Evolutionary conservation across 306 rosid genomes (phyloP).

Genomic region (Dryas drummondii): DNA sequence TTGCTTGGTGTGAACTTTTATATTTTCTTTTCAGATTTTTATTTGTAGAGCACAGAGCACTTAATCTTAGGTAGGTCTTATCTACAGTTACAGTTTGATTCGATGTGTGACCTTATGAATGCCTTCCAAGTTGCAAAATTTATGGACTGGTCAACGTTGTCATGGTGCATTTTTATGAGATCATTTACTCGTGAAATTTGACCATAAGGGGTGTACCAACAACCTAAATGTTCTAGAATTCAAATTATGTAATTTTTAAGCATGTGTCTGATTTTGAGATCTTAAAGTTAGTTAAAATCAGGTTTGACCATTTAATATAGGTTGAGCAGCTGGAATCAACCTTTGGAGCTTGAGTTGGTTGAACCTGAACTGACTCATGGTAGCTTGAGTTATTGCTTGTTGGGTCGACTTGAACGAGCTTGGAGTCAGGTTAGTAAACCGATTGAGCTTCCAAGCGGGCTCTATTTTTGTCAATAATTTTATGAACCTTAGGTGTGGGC

Average conservation of each 20-base stretch:
- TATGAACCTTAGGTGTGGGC: background rate
- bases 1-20: slow-evolving; percentile 48
- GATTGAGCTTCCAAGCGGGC: slow-evolving; percentile 13
- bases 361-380: slow-evolving; percentile 17
- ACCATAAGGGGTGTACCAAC: background rate
- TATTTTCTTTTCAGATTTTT: slow-evolving; percentile 61
- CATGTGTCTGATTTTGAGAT: slow-evolving; percentile 3
- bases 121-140: slow-evolving; percentile 22
- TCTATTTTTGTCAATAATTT: background rate
- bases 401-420: slow-evolving; percentile 32
- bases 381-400: slow-evolving; percentile 25
- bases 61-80: slow-evolving; percentile 61
- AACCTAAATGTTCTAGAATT: background rate
- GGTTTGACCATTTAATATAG: slow-evolving; percentile 20
- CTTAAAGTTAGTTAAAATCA: slow-evolving; percentile 17
- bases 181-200: background rate
- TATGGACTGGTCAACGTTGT: slow-evolving; percentile 24
- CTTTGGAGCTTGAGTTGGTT: slow-evolving; percentile 27
- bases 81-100: slow-evolving; percentile 23
- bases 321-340: slow-evolving; percentile 26
- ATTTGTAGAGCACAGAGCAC: slow-evolving; percentile 55
- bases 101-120: background rate
- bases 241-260: slow-evolving; percentile 3
- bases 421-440: slow-evolving; percentile 27
- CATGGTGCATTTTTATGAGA: slow-evolving; percentile 6